Percentiles rank a stretch among this genome's conserved stretches.
Evolutionary conservation across 192 early-diverging fungal genomes (phyloP).

Genomic region (Phlyctochytrium bullatum): DNA sequence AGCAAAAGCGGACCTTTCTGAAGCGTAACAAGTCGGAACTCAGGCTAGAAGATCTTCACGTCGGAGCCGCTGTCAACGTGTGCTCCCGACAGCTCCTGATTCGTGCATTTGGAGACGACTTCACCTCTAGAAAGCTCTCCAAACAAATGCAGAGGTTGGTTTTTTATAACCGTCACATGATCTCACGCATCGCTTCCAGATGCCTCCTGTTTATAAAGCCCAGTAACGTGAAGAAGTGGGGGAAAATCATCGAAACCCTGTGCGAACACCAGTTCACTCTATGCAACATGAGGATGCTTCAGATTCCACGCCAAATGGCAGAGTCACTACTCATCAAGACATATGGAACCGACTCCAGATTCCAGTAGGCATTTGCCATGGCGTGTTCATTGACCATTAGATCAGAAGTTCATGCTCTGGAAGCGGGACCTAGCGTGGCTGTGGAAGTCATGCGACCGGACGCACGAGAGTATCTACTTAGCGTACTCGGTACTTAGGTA

Average conservation of each 20-base stretch:
- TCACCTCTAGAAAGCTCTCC: constrained; percentile 34
- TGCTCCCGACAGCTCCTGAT: constrained; percentile 50
- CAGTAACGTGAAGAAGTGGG: constrained; percentile 25
- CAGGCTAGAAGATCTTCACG: constrained; percentile 45
- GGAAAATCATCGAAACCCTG: constrained; percentile 44
- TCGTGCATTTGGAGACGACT: constrained; percentile 53
- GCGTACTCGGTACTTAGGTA: too few species aligned
- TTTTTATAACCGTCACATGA: neutral
- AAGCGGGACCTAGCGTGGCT: constrained; percentile 9
- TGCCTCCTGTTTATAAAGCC: constrained; percentile 49
- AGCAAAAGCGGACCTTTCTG: constrained; percentile 52
- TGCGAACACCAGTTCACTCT: constrained; percentile 34
- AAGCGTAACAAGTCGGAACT: constrained; percentile 46
- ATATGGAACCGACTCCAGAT: neutral
- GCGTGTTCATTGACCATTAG: too few species aligned
- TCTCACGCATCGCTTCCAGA: constrained; percentile 30
- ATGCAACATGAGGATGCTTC: constrained; percentile 37
- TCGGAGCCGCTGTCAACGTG: constrained; percentile 53
- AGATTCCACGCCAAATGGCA: constrained; percentile 9
- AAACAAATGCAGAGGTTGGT: constrained; percentile 48
- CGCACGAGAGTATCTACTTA: too few species aligned
- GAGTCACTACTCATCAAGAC: constrained; percentile 13
- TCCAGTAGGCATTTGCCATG: too few species aligned
- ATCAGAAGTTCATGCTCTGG: neutral
- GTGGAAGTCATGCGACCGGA: constrained; percentile 31